These are phyloP conservation scores for Allium sativum DNA, from an alignment of 106 monocot genomes.

Conservation along the genomic window DNA sequence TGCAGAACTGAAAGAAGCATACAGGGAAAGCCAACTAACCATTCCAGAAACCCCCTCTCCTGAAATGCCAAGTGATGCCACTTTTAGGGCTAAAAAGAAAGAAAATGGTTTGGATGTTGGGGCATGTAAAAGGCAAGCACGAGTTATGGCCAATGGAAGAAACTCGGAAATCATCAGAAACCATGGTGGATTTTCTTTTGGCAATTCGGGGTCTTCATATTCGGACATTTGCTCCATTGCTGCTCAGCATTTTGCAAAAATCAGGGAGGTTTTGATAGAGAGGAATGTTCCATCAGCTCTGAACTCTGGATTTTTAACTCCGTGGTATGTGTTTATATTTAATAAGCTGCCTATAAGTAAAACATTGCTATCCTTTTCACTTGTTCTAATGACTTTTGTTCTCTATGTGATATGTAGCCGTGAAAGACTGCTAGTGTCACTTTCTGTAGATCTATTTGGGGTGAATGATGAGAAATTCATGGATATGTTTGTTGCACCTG, in stretches of 20 bases:
- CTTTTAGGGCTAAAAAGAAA: constrained; percentile 49
- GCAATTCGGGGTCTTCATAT: constrained; percentile 69
- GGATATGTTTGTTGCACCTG: constrained; percentile 98
- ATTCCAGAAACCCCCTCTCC: constrained; percentile 98
- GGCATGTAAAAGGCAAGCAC: constrained; percentile 73
- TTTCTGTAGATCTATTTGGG: constrained; percentile 83
- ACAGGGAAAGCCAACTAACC: constrained; percentile 81
- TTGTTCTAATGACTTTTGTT: constrained; percentile 3
- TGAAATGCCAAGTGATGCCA: constrained; percentile 54
- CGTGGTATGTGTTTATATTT: constrained; percentile 39
- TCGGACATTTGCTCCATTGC: constrained; percentile 73
- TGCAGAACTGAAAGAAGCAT: constrained; percentile 44
- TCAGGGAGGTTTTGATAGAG: constrained; percentile 90
- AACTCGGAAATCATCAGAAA: constrained; percentile 27
- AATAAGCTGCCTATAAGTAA: too few relatives aligned
- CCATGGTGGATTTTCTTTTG: constrained; percentile 28
- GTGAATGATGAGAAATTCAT: constrained; percentile 87
- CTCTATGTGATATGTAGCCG: constrained; percentile 30
- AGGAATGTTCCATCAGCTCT: constrained; percentile 78
- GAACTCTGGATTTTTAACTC: constrained; percentile 87
- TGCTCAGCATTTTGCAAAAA: constrained; percentile 77
- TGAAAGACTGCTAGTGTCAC: constrained; percentile 56
- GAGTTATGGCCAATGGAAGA: constrained; percentile 31
- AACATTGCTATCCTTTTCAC: too few relatives aligned
- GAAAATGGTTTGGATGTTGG: constrained; percentile 57